These are phyloP conservation scores for Taphrina betulina DNA, from an alignment of 1,139 yeast genomes.

Conservation along the genomic window DNA sequence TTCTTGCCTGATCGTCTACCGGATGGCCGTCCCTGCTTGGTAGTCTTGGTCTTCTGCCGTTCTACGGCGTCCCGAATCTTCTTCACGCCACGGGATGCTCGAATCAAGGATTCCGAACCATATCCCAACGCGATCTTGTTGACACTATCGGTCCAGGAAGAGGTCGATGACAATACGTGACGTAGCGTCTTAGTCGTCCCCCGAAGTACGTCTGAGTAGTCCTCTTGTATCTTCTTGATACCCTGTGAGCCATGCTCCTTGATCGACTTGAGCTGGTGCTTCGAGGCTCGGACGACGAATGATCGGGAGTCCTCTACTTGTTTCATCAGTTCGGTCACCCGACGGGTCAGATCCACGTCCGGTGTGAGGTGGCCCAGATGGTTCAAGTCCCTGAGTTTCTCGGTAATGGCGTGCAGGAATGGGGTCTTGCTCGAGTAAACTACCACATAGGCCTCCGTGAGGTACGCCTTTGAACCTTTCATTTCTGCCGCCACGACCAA, in stretches of 20 bases:
- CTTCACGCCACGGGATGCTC: too few relatives aligned
- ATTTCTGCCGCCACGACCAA: conserved; percentile 13
- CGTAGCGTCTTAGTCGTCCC: not conserved
- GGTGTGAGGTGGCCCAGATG: conserved; percentile 4
- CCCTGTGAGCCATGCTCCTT: not conserved
- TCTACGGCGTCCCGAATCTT: too few relatives aligned
- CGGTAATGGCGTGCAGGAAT: not conserved
- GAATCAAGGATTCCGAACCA: too few relatives aligned
- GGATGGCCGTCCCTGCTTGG: too few relatives aligned
- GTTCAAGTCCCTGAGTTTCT: conserved; percentile 4
- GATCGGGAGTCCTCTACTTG: conserved; percentile 7
- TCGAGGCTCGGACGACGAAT: conserved; percentile 1
- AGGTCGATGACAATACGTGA: too few relatives aligned
- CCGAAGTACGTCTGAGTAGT: conserved; percentile 1
- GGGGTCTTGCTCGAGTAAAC: conserved; percentile 4
- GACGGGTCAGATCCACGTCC: not conserved
- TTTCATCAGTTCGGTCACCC: conserved; percentile 6
- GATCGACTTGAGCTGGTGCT: not conserved
- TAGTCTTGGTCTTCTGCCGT: too few relatives aligned
- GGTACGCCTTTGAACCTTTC: not conserved
- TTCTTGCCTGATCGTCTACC: too few relatives aligned
- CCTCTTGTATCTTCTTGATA: not conserved
- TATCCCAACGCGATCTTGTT: too few relatives aligned
- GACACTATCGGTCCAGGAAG: too few relatives aligned
- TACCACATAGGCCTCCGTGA: conserved; percentile 4